Evolutionary conservation across 139 green algal genomes (phyloP).

Genomic region (Nannochloris sp.): DNA sequence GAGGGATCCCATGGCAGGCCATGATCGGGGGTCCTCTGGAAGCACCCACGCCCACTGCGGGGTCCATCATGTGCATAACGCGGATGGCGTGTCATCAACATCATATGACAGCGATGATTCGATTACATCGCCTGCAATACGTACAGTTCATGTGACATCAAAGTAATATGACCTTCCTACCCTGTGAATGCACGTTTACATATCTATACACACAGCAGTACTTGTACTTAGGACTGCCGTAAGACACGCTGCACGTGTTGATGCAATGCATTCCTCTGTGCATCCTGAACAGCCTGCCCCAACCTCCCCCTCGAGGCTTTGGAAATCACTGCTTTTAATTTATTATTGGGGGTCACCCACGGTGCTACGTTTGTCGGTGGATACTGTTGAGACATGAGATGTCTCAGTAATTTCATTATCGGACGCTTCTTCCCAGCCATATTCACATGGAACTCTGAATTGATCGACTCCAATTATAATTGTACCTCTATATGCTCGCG

Average conservation of each 20-base stretch:
- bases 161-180: no score
- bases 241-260: background rate
- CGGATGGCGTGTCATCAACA: background rate
- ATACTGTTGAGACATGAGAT: background rate
- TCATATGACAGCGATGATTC: conserved; percentile 8
- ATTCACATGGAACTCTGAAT: no score
- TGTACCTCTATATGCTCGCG: no score
- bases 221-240: no score
- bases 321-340: background rate
- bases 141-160: background rate
- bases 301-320: background rate
- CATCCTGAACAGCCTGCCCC: background rate
- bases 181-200: no score
- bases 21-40: background rate
- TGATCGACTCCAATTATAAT: no score
- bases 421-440: background rate
- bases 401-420: background rate
- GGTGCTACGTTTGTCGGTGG: background rate
- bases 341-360: background rate
- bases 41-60: background rate
- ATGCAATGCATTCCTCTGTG: background rate
- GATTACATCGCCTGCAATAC: conserved; percentile 3
- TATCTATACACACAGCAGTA: no score
- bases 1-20: background rate
- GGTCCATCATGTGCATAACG: no score